Conservation (phyloP, 2,329 filamentous ascomycete genomes). For the Penicillium sp. region DNA sequence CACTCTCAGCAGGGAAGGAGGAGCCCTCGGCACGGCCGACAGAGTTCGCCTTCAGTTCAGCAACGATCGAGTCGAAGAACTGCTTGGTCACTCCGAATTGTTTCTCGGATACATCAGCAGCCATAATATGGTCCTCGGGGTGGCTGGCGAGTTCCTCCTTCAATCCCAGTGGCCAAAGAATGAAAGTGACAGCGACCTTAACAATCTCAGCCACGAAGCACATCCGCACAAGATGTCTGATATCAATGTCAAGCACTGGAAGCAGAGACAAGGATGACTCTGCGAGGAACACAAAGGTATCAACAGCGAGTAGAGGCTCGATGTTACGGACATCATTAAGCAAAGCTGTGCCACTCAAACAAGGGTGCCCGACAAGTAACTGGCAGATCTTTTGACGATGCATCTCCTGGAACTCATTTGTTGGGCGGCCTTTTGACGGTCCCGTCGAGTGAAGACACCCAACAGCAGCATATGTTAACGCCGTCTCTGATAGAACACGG, state of each 20-base stretch:
- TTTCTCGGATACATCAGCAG: conserved; percentile 29
- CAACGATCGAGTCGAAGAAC: conserved; percentile 41
- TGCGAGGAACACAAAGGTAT: conserved; percentile 63
- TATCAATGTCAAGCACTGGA: conserved; percentile 66
- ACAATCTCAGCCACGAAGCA: conserved; percentile 91
- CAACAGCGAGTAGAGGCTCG: conserved; percentile 39
- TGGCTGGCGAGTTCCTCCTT: conserved; percentile 34
- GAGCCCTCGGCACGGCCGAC: conserved; percentile 36
- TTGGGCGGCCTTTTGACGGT: conserved; percentile 55
- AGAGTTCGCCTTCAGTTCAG: conserved; percentile 37
- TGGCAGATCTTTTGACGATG: conserved; percentile 71
- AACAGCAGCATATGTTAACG: conserved; percentile 77
- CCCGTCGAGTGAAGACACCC: conserved; percentile 64
- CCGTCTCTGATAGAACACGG: conserved; percentile 83
- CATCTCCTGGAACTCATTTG: conserved; percentile 65
- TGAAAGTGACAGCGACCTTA: conserved; percentile 66
- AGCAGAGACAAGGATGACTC: conserved; percentile 72
- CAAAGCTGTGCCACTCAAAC: conserved; percentile 33
- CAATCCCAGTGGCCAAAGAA: conserved; percentile 39
- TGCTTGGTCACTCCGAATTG: conserved; percentile 31
- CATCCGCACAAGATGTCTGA: conserved; percentile 75
- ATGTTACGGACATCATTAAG: conserved; percentile 39
- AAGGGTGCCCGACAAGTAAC: conserved; percentile 64
- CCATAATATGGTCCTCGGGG: conserved; percentile 28
- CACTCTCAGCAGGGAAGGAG: conserved; percentile 37